Percentiles rank a stretch among this genome's conserved stretches.
These are phyloP conservation scores for Nowakowskiella sp. DNA, from an alignment of 192 early-diverging fungal species.

Conservation along the genomic window DNA sequence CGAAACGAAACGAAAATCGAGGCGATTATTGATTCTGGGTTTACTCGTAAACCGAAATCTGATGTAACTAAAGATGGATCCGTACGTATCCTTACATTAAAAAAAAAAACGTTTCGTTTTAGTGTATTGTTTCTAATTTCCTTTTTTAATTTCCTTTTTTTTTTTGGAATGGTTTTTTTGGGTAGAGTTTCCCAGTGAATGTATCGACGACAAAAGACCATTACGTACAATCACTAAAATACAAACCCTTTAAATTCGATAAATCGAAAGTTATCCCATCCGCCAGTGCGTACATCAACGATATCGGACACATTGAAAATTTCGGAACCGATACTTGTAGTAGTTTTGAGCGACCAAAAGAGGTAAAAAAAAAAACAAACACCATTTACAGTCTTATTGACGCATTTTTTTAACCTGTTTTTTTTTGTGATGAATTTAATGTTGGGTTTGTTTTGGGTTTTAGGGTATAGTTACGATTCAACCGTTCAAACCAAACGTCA, in stretches of 20 bases:
- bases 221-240: conserved; percentile 16
- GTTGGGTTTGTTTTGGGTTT: conserved; percentile 11
- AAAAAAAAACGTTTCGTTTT: conserved; percentile 2
- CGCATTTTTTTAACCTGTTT: no score
- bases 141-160: not conserved
- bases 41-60: conserved; percentile 27
- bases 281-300: conserved; percentile 25
- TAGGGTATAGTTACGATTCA: not conserved
- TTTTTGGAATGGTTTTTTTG: not conserved
- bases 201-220: conserved; percentile 19
- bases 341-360: no score
- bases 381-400: no score
- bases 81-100: conserved; percentile 7
- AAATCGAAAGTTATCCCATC: conserved; percentile 21
- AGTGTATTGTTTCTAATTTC: not conserved
- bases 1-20: conserved; percentile 13
- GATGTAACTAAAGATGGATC: conserved; percentile 32
- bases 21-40: conserved; percentile 27
- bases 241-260: conserved; percentile 19
- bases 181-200: not conserved
- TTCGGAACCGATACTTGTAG: conserved; percentile 21
- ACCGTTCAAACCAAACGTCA: not conserved
- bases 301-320: conserved; percentile 21
- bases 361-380: no score
- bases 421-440: conserved; percentile 17